Conservation (phyloP, 1,284 basidiomycete species). For the Cutaneotrichosporon cyanovorans region DNA sequence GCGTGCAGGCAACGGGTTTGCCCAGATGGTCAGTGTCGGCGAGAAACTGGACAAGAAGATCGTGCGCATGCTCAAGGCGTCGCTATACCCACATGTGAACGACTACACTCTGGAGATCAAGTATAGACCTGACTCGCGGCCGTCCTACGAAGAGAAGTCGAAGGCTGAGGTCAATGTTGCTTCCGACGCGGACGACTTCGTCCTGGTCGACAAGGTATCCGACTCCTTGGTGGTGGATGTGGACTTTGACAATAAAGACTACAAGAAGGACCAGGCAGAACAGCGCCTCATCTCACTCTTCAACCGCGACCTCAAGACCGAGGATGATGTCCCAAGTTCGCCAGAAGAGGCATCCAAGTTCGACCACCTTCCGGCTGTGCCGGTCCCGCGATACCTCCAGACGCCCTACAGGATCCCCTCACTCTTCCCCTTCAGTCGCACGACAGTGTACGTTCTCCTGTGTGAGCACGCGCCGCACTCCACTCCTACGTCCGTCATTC, state of each 20-base stretch:
- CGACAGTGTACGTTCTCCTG: constrained; percentile 49
- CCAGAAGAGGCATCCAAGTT: not conserved
- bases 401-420: constrained; percentile 13
- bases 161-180: not conserved
- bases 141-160: too few species aligned
- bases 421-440: constrained; percentile 13
- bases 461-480: constrained; percentile 38
- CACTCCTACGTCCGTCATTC: constrained; percentile 1
- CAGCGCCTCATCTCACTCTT: constrained; percentile 34
- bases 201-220: constrained; percentile 11
- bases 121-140: constrained; percentile 2
- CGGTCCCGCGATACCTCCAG: constrained; percentile 48
- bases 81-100: constrained; percentile 11
- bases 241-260: not conserved
- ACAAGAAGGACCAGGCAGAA: constrained; percentile 13
- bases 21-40: constrained; percentile 6
- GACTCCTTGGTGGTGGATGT: not conserved
- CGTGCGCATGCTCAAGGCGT: constrained; percentile 14
- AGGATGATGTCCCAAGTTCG: not conserved
- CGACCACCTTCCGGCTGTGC: constrained; percentile 39
- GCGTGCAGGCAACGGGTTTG: constrained; percentile 10
- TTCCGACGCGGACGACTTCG: constrained; percentile 15
- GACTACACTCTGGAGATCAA: constrained; percentile 12
- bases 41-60: constrained; percentile 19
- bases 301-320: constrained; percentile 5